Evolutionary conservation across 108 stramenopile species (phyloP).

Genomic region (Bacterosira constricta): DNA sequence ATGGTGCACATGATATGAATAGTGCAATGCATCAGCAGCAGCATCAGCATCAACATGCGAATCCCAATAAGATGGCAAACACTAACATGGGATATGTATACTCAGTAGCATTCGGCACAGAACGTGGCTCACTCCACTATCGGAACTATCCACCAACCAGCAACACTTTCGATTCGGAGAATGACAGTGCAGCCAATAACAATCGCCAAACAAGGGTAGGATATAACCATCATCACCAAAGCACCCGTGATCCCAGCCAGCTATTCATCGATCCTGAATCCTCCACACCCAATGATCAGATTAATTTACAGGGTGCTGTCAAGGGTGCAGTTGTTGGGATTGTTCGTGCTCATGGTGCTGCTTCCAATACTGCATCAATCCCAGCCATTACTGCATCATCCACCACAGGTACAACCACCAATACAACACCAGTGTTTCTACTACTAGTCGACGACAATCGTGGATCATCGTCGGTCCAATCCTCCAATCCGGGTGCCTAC

Average conservation of each 20-base stretch:
- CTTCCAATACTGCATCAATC: conserved; percentile 32
- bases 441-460: conserved; percentile 82
- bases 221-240: too few species aligned
- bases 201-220: not conserved
- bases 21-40: too few species aligned
- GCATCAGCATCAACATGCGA: too few species aligned
- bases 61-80: too few species aligned
- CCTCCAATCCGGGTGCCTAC: conserved; percentile 57
- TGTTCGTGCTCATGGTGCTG: conserved; percentile 30
- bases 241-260: conserved; percentile 18
- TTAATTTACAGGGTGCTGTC: conserved; percentile 29
- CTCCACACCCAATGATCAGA: conserved; percentile 5
- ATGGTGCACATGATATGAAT: too few species aligned
- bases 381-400: too few species aligned
- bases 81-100: conserved; percentile 9
- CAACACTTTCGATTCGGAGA: too few species aligned
- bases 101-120: conserved; percentile 73
- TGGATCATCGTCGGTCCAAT: conserved; percentile 30
- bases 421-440: conserved; percentile 58
- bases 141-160: conserved; percentile 61
- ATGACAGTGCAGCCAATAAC: not conserved
- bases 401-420: conserved; percentile 10
- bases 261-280: conserved; percentile 19
- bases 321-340: conserved; percentile 44
- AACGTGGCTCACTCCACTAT: conserved; percentile 75